Percentiles rank a stretch among this genome's conserved stretches.
These are phyloP conservation scores for Casaregolazyma suthepensis DNA, from an alignment of 1,139 yeast genomes.

Conservation along the genomic window DNA sequence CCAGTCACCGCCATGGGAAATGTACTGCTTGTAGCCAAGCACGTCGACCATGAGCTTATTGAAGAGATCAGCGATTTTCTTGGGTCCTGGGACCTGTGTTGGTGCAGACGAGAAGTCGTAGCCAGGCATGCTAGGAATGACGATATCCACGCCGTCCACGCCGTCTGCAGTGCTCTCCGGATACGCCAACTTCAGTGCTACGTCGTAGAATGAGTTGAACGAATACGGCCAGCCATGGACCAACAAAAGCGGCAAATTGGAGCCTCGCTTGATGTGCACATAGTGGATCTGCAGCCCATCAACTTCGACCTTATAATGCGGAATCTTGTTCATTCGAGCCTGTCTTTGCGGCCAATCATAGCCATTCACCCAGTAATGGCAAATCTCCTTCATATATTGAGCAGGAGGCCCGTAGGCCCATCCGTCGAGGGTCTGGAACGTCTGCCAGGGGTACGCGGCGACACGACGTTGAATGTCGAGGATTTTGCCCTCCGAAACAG, in stretches of 20 bases:
- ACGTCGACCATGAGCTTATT: not conserved
- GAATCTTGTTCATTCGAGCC: not conserved
- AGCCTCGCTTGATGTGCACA: not conserved
- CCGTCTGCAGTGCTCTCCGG: not conserved
- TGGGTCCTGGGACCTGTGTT: not conserved
- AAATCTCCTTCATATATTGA: not conserved
- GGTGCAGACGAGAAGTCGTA: not conserved
- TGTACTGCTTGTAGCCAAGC: not conserved
- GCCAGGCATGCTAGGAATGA: not conserved
- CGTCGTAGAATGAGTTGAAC: not conserved
- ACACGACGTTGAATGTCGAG: not conserved
- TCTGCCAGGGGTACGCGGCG: not conserved
- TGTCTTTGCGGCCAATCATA: not conserved
- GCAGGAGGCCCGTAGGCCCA: not conserved
- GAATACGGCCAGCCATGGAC: not conserved
- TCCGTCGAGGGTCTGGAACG: not conserved
- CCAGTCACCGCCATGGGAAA: not conserved
- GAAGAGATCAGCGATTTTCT: not conserved
- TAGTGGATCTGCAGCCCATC: not conserved
- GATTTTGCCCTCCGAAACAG: not conserved
- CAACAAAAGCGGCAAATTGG: not conserved
- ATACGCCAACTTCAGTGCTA: not conserved
- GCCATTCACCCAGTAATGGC: not conserved
- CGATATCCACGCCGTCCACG: not conserved
- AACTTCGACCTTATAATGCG: not conserved